A percentile compares a stretch with the other conserved stretches of the same genome.
Conservation (phyloP, 2,329 filamentous ascomycete species). For the Pezicula radicicola region DNA sequence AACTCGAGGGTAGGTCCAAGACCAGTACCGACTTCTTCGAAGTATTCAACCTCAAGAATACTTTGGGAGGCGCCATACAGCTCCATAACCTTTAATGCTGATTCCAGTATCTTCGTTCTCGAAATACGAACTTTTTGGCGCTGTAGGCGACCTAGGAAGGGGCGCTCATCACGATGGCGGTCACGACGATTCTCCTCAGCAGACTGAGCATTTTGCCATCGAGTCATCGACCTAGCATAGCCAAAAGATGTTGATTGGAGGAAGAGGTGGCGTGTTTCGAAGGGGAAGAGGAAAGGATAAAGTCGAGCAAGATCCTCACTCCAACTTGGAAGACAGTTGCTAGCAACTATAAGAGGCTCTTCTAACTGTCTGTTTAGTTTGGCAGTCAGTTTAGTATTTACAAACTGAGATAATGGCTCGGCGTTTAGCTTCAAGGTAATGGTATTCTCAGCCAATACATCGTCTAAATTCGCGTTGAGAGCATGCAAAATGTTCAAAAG, state of each 20-base stretch:
- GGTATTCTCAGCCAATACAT: conserved; percentile 78
- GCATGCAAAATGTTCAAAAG: conserved; percentile 89
- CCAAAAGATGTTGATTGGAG: conserved; percentile 97
- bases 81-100: conserved; percentile 97
- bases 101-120: conserved; percentile 89
- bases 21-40: conserved; percentile 96
- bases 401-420: conserved; percentile 88
- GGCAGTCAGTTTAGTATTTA: conserved; percentile 96
- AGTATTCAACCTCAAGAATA: conserved; percentile 95
- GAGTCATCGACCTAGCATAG: conserved; percentile 93
- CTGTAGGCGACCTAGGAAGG: conserved; percentile 87
- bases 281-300: conserved; percentile 96
- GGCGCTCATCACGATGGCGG: conserved; percentile 80
- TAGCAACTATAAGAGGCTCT: conserved; percentile 94
- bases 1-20: conserved; percentile 95
- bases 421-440: conserved; percentile 67
- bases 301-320: conserved; percentile 90
- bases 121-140: conserved; percentile 98
- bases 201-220: conserved; percentile 91
- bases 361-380: conserved; percentile 97
- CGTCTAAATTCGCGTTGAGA: conserved; percentile 88
- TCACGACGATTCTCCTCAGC: conserved; percentile 79
- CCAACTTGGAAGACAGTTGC: conserved; percentile 93
- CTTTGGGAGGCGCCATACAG: conserved; percentile 96
- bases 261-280: conserved; percentile 95